Percentiles rank a stretch among this genome's conserved stretches.
Evolutionary conservation across 1,284 basidiomycete genomes (phyloP).

Genomic region (Trichosporon sp.): DNA sequence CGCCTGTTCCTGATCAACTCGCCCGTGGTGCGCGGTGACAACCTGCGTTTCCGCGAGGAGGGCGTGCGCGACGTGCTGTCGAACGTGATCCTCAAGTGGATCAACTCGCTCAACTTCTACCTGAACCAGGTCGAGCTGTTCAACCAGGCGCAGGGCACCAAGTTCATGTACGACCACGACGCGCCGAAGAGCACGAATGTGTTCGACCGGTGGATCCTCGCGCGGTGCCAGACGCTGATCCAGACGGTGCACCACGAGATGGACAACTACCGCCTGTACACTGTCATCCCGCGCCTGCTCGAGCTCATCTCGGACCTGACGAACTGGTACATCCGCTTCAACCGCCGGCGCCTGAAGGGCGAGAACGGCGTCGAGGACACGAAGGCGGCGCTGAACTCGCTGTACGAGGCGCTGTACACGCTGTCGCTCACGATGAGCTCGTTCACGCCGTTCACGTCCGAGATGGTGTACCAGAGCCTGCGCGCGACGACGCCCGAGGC

Average conservation of each 20-base stretch:
- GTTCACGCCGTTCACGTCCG: slow-evolving; percentile 96
- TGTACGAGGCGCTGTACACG: slow-evolving; percentile 93
- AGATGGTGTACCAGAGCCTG: slow-evolving; percentile 92
- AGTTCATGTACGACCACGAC: slow-evolving; percentile 83
- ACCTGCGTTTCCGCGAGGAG: slow-evolving; percentile 94
- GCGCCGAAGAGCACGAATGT: slow-evolving; percentile 84
- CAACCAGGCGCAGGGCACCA: slow-evolving; percentile 72
- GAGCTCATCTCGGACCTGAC: slow-evolving; percentile 94
- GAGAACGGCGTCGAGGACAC: slow-evolving; percentile 90
- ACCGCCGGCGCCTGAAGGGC: slow-evolving; percentile 91
- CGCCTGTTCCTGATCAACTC: slow-evolving; percentile 99
- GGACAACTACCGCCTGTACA: slow-evolving; percentile 95
- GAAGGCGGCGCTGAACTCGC: slow-evolving; percentile 80
- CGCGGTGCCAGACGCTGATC: slow-evolving; percentile 94
- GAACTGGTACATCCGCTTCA: slow-evolving; percentile 99
- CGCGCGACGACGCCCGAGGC: slow-evolving; percentile 76
- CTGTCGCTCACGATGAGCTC: slow-evolving; percentile 95
- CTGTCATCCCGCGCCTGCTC: slow-evolving; percentile 88
- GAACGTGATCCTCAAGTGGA: slow-evolving; percentile 94
- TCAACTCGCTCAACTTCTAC: slow-evolving; percentile 99
- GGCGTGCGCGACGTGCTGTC: slow-evolving; percentile 96
- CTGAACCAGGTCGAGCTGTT: slow-evolving; percentile 87
- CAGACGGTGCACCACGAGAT: slow-evolving; percentile 88
- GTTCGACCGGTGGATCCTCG: slow-evolving; percentile 98
- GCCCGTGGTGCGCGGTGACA: slow-evolving; percentile 95